Percentiles rank a stretch among this genome's conserved stretches.
These are phyloP conservation scores for Trapa incisa DNA, from an alignment of 345 rosid genomes.

Conservation along the genomic window DNA sequence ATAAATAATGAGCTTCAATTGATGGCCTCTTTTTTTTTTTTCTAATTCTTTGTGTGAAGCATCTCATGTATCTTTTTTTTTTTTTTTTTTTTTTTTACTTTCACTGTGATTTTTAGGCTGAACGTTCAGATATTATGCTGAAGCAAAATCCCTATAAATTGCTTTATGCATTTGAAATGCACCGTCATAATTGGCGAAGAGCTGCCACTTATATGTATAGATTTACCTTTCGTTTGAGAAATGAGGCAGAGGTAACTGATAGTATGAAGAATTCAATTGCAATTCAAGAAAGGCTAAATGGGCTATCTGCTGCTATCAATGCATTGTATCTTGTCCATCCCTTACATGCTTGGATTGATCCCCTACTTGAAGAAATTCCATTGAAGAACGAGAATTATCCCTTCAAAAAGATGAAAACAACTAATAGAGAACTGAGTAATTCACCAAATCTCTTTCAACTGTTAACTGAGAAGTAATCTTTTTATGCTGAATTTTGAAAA, in stretches of 20 bases:
- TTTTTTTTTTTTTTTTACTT: background rate
- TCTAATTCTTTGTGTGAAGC: background rate
- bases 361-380: conserved; percentile 30
- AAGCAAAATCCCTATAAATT: conserved; percentile 80
- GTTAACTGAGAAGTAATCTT: background rate
- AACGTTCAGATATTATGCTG: conserved; percentile 54
- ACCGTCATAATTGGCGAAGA: conserved; percentile 80
- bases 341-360: conserved; percentile 79
- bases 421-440: conserved; percentile 44
- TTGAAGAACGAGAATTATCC: conserved; percentile 35
- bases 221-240: conserved; percentile 62
- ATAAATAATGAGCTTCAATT: background rate
- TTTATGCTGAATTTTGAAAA: background rate
- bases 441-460: background rate
- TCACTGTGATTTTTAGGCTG: conserved; percentile 48
- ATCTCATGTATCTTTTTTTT: background rate
- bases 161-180: conserved; percentile 92
- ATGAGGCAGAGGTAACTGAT: conserved; percentile 45
- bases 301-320: conserved; percentile 83
- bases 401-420: conserved; percentile 59
- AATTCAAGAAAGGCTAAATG: conserved; percentile 79
- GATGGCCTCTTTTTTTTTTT: background rate
- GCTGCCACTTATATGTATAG: conserved; percentile 83
- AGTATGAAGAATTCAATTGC: conserved; percentile 34
- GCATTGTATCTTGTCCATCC: conserved; percentile 79